Evolutionary conservation across 2,329 filamentous ascomycete genomes (phyloP).

Genomic region (Cryphonectria naterciae): DNA sequence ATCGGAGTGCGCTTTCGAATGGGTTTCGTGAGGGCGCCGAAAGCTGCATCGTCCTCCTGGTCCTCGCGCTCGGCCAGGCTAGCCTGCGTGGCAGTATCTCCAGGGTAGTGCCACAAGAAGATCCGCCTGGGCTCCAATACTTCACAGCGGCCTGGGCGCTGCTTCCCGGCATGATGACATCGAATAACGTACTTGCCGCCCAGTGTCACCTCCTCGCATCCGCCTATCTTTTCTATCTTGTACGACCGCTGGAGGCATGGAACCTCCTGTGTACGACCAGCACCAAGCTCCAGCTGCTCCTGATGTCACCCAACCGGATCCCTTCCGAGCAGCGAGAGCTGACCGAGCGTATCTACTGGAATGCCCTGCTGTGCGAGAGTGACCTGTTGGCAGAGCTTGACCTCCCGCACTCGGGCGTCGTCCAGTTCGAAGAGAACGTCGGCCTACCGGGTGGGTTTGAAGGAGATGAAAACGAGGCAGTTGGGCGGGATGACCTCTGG

Average conservation of each 20-base stretch:
- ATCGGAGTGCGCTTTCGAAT: constrained; percentile 73
- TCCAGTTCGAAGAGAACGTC: constrained; percentile 80
- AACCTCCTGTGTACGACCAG: constrained; percentile 78
- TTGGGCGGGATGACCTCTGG: constrained; percentile 79
- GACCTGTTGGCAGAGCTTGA: constrained; percentile 80
- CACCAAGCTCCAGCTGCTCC: constrained; percentile 78
- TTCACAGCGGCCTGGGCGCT: constrained; percentile 81
- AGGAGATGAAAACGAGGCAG: constrained; percentile 65
- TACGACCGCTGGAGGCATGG: constrained; percentile 83
- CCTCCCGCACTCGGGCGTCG: constrained; percentile 80
- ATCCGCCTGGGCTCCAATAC: constrained; percentile 76
- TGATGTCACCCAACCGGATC: constrained; percentile 74
- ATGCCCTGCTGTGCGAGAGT: constrained; percentile 78
- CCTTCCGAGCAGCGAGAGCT: constrained; percentile 73
- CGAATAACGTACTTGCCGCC: constrained; percentile 76
- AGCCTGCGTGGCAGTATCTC: constrained; percentile 78
- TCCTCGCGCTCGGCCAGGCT: constrained; percentile 77
- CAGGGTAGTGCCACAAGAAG: constrained; percentile 67
- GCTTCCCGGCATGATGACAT: constrained; percentile 77
- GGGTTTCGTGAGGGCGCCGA: constrained; percentile 79
- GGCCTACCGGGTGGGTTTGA: constrained; percentile 79
- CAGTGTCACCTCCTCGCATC: constrained; percentile 82
- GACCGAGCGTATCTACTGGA: constrained; percentile 82
- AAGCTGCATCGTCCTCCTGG: constrained; percentile 80
- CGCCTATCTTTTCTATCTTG: constrained; percentile 82